Evolutionary conservation across 2,329 filamentous ascomycete species (phyloP), one percentile per base, ranked within the genome.

Genomic region (Alternaria rosae): DNA sequence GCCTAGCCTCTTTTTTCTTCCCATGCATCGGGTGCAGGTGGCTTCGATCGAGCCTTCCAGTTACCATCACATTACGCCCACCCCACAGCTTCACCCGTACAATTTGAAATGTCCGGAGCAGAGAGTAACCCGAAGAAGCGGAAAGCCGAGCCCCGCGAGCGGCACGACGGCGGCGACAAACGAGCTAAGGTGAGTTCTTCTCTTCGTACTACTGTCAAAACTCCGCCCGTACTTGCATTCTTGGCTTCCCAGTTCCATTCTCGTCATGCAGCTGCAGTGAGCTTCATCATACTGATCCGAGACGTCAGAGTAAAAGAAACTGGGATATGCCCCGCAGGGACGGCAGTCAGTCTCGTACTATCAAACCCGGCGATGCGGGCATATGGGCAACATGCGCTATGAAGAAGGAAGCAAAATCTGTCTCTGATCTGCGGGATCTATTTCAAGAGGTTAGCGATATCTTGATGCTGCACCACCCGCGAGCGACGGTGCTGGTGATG

Each of bases 351-450:
- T 64, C 57, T 50, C 75, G 73, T 12, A 69, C 69, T 32, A 84
- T 93, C 50, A 87, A 91, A 69, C 82, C 89, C 6, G 91, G 91
- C 6, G 90, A 93, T 71, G 82, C 85, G 54, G 92, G 92, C 6
- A 88, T 94, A 61, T 94, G 91, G 91, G 89, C 90, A 26, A 93
- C 91, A 0, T 94, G 91, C 75, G 88, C 90, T 54, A 86, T 90
- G 74, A 87, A 87, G 67, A 90, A 91, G 81, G 91, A 92, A 78
- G 84, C 83, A 43, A 90, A 89, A 77, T 90, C 91, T 13, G 85
- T 91, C 3, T 82, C 84, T 52, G 92, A 94, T 75, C 84, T 93
- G 65, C 84, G 83, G 59, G 80, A 85, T 61, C 80, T 93, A 21
- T 91, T 92, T 71, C 84, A 89, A 44, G 85, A 91, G 81, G 89